Conservation (phyloP, 1,139 yeast genomes). For the Suhomyces anneliseae region DNA sequence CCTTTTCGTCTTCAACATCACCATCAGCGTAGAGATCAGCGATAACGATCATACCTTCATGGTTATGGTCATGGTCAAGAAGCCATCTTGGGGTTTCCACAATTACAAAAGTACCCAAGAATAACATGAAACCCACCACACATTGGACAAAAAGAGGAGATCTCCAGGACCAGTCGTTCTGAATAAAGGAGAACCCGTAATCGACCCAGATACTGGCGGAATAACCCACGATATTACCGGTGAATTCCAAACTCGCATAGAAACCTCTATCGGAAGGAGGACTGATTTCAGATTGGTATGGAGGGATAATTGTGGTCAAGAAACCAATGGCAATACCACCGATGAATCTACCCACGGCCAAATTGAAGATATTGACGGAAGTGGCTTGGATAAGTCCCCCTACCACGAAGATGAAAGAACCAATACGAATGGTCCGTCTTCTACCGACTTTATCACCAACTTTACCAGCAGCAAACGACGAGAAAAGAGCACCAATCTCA, state of each 20-base stretch:
- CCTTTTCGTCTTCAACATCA: conserved; percentile 30
- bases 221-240: conserved; percentile 88
- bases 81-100: conserved; percentile 93
- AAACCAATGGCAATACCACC: conserved; percentile 90
- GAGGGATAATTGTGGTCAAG: conserved; percentile 92
- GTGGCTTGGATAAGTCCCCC: conserved; percentile 80
- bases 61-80: conserved; percentile 82
- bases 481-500: conserved; percentile 80
- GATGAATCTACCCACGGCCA: conserved; percentile 74
- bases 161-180: conserved; percentile 65
- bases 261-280: conserved; percentile 89
- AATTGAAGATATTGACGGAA: conserved; percentile 45
- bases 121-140: conserved; percentile 67
- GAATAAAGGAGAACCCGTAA: conserved; percentile 68
- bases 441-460: conserved; percentile 82
- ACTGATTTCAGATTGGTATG: conserved; percentile 87
- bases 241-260: conserved; percentile 87
- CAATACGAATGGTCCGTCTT: conserved; percentile 75
- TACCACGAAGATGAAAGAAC: conserved; percentile 73
- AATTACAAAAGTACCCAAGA: conserved; percentile 70
- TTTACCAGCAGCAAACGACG: conserved; percentile 74
- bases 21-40: conserved; percentile 49
- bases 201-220: conserved; percentile 90
- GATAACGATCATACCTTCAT: conserved; percentile 67
- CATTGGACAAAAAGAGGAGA: conserved; percentile 77